Evolutionary conservation across 2,329 filamentous ascomycete species (phyloP).

Genomic region (Fusarium zealandicum): DNA sequence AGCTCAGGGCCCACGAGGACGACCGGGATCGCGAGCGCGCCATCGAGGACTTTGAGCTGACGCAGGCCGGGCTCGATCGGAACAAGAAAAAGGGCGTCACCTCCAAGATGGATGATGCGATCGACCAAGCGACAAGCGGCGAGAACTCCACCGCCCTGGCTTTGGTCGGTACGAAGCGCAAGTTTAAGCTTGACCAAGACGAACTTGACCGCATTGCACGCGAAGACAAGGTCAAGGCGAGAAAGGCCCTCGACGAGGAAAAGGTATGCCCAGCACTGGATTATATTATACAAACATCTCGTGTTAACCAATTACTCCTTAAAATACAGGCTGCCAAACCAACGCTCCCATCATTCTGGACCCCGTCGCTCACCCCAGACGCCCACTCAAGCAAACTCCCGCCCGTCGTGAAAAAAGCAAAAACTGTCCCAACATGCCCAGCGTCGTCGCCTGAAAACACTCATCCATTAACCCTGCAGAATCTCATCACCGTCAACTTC

Average conservation of each 20-base stretch:
- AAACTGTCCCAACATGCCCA: constrained; percentile 77
- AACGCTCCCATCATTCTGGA: constrained; percentile 88
- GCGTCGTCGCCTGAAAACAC: constrained; percentile 70
- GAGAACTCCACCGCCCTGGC: constrained; percentile 10
- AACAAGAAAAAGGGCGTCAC: constrained; percentile 46
- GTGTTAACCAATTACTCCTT: constrained; percentile 16
- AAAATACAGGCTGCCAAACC: constrained; percentile 65
- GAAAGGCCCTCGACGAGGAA: constrained; percentile 75
- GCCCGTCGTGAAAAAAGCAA: constrained; percentile 65
- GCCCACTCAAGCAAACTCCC: constrained; percentile 57
- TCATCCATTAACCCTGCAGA: constrained; percentile 80
- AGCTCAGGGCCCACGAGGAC: constrained; percentile 66
- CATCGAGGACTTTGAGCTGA: constrained; percentile 82
- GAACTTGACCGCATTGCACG: constrained; percentile 74
- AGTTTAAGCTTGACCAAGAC: constrained; percentile 76
- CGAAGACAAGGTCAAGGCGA: constrained; percentile 74
- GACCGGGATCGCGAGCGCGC: constrained; percentile 75
- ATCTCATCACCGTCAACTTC: constrained; percentile 78
- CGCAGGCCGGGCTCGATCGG: constrained; percentile 72
- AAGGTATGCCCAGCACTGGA: constrained; percentile 57
- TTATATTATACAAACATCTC: not conserved
- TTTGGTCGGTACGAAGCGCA: constrained; percentile 64
- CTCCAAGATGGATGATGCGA: constrained; percentile 47
- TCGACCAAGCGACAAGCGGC: constrained; percentile 1
- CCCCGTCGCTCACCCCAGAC: constrained; percentile 79